Base-by-base conservation (phyloP, 1,284 basidiomycete genomes). In the Trichosporon asahii region DNA sequence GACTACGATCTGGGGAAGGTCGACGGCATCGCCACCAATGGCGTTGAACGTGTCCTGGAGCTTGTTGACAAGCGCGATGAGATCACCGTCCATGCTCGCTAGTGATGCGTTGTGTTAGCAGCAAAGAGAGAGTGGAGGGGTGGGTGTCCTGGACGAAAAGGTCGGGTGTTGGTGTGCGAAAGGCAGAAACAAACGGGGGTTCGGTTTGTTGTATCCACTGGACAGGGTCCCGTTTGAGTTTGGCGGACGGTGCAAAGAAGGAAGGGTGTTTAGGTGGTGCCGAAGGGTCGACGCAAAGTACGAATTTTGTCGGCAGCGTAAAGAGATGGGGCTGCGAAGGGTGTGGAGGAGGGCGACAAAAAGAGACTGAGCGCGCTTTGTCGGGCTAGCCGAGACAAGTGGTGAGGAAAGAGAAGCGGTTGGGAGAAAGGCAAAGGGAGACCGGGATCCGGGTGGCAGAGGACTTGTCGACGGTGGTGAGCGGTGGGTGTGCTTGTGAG, bases 61-160 rank as follows among this genome's bases (percentile, higher is more conserved):
- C 85, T 91, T 92, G 86, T 98, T 98, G 67, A 98, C 96, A 27
- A 98, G 89, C 77, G 91, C 90, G 78, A 98, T 99, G 76, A 98
- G 89, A 84, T 98, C 95, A 66, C 90, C 89, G 84, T 96, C 94
- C 94, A 95, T 93, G 74, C n/a, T 70, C 57, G 57, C 57, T 61
- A 31, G 57, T 61, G 27, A 27, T 61, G 27, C 7, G 57, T n/a
- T 29, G 57, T 29, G 29, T 61, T 31, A 31, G 57, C 57, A n/a
- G 57, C 55, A 14, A 18, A 33, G 4, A 33, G 57, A 31, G 29
- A 37, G 35, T 37, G 57, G 27, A 25, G 27, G 18, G 12, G 57
- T 7, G 57, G 11, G 57, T 15, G n/a, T n/a, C n/a, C n/a, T 61
- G 57, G 29, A n/a, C 29, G 57, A 61, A 57, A 57, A 33, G 29